Conservation (phyloP, 352 stramenopile genomes). For the Thalassiosira mediterranea region DNA sequence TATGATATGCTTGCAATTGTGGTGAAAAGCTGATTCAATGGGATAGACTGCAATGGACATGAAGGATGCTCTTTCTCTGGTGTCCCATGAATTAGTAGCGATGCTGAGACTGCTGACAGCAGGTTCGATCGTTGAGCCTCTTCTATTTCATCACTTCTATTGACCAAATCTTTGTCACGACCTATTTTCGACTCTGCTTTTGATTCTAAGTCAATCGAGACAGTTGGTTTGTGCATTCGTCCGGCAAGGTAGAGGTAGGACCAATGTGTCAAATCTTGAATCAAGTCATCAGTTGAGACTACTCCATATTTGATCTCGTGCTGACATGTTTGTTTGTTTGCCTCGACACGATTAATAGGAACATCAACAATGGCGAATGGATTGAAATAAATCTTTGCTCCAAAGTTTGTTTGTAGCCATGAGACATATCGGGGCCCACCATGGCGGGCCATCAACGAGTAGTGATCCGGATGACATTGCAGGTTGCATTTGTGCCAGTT, state of each 20-base stretch:
- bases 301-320: constrained; percentile 82
- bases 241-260: constrained; percentile 79
- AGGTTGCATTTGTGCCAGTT: constrained; percentile 74
- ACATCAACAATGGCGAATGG: constrained; percentile 48
- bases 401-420: constrained; percentile 56
- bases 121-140: constrained; percentile 65
- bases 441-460: constrained; percentile 51
- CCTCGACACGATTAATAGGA: constrained; percentile 5
- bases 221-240: constrained; percentile 79
- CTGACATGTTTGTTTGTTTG: constrained; percentile 15
- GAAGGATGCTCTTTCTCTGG: background rate
- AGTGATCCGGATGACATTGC: constrained; percentile 67
- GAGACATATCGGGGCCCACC: constrained; percentile 44
- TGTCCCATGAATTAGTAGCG: constrained; percentile 62
- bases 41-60: constrained; percentile 16
- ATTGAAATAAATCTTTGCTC: constrained; percentile 64
- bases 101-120: constrained; percentile 58
- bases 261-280: constrained; percentile 75
- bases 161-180: constrained; percentile 19
- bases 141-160: constrained; percentile 39
- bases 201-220: constrained; percentile 37
- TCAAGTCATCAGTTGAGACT: constrained; percentile 67
- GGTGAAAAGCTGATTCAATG: constrained; percentile 57
- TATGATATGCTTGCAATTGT: constrained; percentile 79
- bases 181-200: constrained; percentile 7